phyloP scores from a whole-genome alignment of 306 rosid genomes.

The Cucurbita ficifolia region DNA sequence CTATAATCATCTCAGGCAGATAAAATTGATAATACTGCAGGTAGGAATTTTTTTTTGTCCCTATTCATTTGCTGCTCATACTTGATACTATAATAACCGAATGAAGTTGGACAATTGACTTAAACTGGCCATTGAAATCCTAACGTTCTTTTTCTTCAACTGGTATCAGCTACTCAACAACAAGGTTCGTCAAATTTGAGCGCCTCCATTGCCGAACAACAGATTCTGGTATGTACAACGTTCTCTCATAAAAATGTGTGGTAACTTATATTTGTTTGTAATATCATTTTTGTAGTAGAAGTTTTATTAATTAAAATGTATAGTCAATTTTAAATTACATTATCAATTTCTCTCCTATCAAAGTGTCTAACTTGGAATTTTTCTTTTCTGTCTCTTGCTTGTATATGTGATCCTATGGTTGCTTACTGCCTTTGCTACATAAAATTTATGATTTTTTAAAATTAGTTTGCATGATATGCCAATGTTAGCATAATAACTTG shows the following conservation, averaged over 20 bases:
- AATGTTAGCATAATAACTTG: background rate
- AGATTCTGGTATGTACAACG: slow-evolving; percentile 55
- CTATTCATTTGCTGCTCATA: background rate
- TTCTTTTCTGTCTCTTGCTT: background rate
- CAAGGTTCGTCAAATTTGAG: slow-evolving; percentile 44
- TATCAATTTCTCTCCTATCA: background rate
- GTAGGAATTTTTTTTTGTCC: slow-evolving; percentile 25
- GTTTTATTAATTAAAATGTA: background rate
- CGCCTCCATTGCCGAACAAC: slow-evolving; percentile 71
- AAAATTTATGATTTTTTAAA: background rate
- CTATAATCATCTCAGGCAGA: slow-evolving; percentile 42
- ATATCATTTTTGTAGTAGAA: background rate
- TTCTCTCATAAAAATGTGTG: slow-evolving; percentile 6
- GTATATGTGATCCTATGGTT: background rate
- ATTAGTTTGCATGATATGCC: background rate
- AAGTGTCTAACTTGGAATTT: background rate
- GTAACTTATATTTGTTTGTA: background rate
- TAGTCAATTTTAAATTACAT: background rate
- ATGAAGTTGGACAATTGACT: slow-evolving; percentile 8
- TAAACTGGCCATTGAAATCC: slow-evolving; percentile 6
- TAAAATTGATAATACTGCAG: slow-evolving; percentile 37
- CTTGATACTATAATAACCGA: background rate
- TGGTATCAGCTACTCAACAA: slow-evolving; percentile 48
- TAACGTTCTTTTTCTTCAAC: slow-evolving; percentile 13
- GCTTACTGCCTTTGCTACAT: background rate